Evolutionary conservation across 2,329 filamentous ascomycete genomes (phyloP).

Genomic region (Hirsutella thompsonii): DNA sequence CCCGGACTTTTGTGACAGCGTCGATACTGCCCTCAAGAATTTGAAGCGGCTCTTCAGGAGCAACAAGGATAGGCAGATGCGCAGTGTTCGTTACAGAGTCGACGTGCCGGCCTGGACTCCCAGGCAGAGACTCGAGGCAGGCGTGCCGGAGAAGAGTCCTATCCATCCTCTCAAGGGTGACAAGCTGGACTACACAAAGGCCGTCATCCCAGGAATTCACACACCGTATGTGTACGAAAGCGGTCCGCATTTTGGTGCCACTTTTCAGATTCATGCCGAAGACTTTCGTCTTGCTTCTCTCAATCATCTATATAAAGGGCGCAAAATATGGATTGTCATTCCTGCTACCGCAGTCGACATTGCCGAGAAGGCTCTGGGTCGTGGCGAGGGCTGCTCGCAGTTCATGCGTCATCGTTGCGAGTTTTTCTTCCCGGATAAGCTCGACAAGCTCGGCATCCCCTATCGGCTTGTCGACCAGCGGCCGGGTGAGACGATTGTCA

Average conservation of each 20-base stretch:
- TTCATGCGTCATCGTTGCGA: slow-evolving; percentile 28
- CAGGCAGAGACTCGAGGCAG: slow-evolving; percentile 19
- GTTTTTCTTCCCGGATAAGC: slow-evolving; percentile 26
- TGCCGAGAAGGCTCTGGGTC: slow-evolving; percentile 20
- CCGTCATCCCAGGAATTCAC: slow-evolving; percentile 25
- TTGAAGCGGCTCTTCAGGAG: slow-evolving; percentile 22
- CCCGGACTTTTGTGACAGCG: slow-evolving; percentile 11
- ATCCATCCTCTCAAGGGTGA: slow-evolving; percentile 24
- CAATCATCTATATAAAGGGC: slow-evolving; percentile 25
- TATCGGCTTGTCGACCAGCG: slow-evolving; percentile 24
- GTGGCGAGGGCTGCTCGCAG: slow-evolving; percentile 21
- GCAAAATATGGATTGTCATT: slow-evolving; percentile 26
- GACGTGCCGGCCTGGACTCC: slow-evolving; percentile 25
- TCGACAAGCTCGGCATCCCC: slow-evolving; percentile 23
- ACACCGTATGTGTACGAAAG: slow-evolving; percentile 28
- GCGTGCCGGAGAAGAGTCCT: slow-evolving; percentile 22
- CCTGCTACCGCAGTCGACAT: slow-evolving; percentile 21
- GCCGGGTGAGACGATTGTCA: slow-evolving; percentile 25
- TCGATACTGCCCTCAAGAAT: slow-evolving; percentile 16
- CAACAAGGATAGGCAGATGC: slow-evolving; percentile 21
- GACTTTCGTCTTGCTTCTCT: slow-evolving; percentile 24
- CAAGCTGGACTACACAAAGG: slow-evolving; percentile 21
- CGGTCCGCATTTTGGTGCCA: slow-evolving; percentile 23
- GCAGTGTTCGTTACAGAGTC: slow-evolving; percentile 22
- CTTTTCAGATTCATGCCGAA: slow-evolving; percentile 27